phyloP scores from a whole-genome alignment of 2,329 filamentous ascomycete species.

The Phaeosphaeriaceae sp. region DNA sequence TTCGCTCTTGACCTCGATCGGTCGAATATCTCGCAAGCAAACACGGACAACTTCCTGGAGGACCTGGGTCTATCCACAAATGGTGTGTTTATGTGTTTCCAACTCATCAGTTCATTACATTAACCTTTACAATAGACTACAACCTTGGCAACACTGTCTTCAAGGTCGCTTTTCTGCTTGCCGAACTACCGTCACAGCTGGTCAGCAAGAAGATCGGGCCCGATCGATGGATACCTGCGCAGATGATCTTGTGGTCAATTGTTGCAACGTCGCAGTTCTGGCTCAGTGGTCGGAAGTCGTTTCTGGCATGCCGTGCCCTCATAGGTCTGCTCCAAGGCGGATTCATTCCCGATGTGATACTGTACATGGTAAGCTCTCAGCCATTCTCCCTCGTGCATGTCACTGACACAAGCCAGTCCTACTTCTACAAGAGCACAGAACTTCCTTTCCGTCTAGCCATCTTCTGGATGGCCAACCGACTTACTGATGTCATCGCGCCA shows the following conservation, averaged over 20 bases:
- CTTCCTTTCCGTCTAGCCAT: slow-evolving; percentile 50
- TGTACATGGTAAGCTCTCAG: background rate
- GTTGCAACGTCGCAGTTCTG: slow-evolving; percentile 70
- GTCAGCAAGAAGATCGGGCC: slow-evolving; percentile 52
- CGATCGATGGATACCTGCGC: slow-evolving; percentile 48
- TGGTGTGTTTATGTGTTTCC: slow-evolving; percentile 7
- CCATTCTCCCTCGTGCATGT: background rate
- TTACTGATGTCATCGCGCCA: slow-evolving; percentile 42
- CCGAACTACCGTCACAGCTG: slow-evolving; percentile 52
- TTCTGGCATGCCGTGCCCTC: slow-evolving; percentile 46
- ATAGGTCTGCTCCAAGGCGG: slow-evolving; percentile 51
- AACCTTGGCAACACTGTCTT: slow-evolving; percentile 60
- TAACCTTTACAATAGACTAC: slow-evolving; percentile 18
- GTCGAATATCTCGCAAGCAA: slow-evolving; percentile 45
- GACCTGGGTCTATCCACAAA: slow-evolving; percentile 29
- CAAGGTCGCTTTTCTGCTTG: slow-evolving; percentile 78
- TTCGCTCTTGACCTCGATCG: slow-evolving; percentile 58
- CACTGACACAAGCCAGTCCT: slow-evolving; percentile 47
- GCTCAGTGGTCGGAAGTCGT: slow-evolving; percentile 55
- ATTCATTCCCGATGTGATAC: slow-evolving; percentile 53
- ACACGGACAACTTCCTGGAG: slow-evolving; percentile 32
- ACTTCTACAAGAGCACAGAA: slow-evolving; percentile 69
- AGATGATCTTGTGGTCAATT: slow-evolving; percentile 51
- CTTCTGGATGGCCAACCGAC: slow-evolving; percentile 49
- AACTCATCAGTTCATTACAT: background rate